phyloP scores from a whole-genome alignment of 2,329 filamentous ascomycete species.

The Purpureocillium lavendulum region DNA sequence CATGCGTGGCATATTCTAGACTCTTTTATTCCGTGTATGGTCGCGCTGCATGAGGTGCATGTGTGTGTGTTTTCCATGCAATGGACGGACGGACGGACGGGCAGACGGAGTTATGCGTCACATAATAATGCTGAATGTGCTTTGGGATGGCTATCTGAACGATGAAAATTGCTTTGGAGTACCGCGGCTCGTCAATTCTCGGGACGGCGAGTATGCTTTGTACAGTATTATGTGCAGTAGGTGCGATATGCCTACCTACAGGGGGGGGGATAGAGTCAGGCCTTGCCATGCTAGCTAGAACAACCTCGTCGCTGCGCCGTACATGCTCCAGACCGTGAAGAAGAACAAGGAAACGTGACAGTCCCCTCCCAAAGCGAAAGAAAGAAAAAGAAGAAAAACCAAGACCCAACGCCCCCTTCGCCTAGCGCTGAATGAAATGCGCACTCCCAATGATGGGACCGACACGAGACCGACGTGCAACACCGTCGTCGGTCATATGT shows the following conservation, averaged over 20 bases:
- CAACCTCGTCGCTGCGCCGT: neutral
- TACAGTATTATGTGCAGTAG: neutral
- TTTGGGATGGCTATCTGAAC: no score
- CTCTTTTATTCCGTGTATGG: no score
- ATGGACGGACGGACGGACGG: no score
- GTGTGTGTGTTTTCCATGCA: no score
- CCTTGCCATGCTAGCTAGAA: neutral
- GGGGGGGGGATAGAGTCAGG: neutral
- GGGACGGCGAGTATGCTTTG: neutral
- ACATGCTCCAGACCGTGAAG: neutral
- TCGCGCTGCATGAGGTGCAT: neutral
- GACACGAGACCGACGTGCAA: neutral
- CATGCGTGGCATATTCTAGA: no score
- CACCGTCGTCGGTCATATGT: no score
- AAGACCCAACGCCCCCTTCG: slow-evolving; percentile 12
- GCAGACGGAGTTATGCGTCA: no score
- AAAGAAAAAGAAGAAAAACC: slow-evolving; percentile 5
- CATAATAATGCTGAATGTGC: no score
- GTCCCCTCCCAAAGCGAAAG: neutral
- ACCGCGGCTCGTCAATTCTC: no score
- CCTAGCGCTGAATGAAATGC: slow-evolving; percentile 9
- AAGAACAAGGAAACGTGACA: neutral
- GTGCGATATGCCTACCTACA: neutral
- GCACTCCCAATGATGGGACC: neutral
- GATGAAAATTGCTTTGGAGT: no score